phyloP scores from a whole-genome alignment of 352 stramenopile genomes.

The Elongisporangium prolatum region DNA sequence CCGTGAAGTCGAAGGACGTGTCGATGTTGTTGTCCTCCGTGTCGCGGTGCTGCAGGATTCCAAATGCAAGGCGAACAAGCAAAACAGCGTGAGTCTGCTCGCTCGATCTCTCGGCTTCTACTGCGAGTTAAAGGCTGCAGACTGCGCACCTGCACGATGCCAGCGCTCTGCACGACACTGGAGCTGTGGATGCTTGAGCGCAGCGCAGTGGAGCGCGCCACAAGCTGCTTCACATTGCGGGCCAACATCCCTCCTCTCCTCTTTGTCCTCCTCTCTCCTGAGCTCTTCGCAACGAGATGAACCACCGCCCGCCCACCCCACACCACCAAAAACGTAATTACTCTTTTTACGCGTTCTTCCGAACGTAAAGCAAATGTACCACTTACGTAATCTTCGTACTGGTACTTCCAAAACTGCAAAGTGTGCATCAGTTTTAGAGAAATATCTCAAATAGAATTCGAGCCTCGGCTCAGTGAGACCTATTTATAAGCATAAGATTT shows the following conservation, averaged over 20 bases:
- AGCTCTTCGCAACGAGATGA: neutral
- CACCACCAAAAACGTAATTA: neutral
- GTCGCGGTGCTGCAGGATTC: constrained; percentile 88
- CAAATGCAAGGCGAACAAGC: neutral
- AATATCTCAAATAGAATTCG: no score
- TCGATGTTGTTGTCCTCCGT: constrained; percentile 95
- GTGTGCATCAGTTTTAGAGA: no score
- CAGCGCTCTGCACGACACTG: constrained; percentile 15
- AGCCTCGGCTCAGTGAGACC: no score
- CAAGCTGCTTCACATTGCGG: neutral
- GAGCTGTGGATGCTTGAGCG: neutral
- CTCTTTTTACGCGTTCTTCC: neutral
- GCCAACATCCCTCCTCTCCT: neutral
- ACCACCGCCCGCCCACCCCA: neutral
- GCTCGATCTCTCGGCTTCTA: neutral
- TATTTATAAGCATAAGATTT: no score
- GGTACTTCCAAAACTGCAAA: neutral
- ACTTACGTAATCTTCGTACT: neutral
- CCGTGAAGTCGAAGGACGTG: constrained; percentile 97
- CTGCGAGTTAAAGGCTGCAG: neutral
- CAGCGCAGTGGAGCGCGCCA: neutral
- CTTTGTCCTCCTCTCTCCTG: neutral
- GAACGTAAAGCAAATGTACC: neutral
- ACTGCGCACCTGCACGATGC: constrained; percentile 14
- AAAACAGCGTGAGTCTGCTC: neutral